Evolutionary conservation across 2,329 filamentous ascomycete genomes (phyloP).

Genomic region (Cladosporium velox): DNA sequence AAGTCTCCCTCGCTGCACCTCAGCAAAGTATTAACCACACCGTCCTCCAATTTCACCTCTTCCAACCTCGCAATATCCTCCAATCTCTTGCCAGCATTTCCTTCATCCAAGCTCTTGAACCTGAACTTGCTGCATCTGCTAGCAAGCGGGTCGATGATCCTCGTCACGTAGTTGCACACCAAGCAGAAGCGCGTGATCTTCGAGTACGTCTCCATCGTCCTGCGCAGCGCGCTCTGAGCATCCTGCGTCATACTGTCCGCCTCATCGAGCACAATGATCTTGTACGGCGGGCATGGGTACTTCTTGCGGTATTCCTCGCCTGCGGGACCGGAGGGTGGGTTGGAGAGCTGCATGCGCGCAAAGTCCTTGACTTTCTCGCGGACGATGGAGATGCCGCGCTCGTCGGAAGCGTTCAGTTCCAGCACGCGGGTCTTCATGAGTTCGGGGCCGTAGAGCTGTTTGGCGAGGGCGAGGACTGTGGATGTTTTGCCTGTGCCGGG

Average conservation of each 20-base stretch:
- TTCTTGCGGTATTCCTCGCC: slow-evolving; percentile 58
- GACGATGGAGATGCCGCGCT: slow-evolving; percentile 95
- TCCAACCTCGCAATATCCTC: slow-evolving; percentile 81
- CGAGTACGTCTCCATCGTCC: slow-evolving; percentile 98
- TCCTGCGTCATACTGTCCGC: slow-evolving; percentile 99
- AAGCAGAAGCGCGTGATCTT: slow-evolving; percentile 97
- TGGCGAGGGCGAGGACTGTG: slow-evolving; percentile 93
- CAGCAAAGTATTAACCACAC: slow-evolving; percentile 81
- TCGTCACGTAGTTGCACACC: slow-evolving; percentile 97
- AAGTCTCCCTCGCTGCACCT: slow-evolving; percentile 90
- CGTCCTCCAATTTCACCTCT: slow-evolving; percentile 72
- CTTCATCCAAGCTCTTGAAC: slow-evolving; percentile 92
- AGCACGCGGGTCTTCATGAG: slow-evolving; percentile 93
- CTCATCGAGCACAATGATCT: slow-evolving; percentile 98
- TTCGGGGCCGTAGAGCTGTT: slow-evolving; percentile 95
- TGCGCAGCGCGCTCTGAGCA: slow-evolving; percentile 84
- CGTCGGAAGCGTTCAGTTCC: slow-evolving; percentile 97
- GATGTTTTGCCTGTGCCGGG: slow-evolving; percentile 98
- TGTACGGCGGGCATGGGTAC: slow-evolving; percentile 96
- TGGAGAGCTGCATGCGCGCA: slow-evolving; percentile 88
- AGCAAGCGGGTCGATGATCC: slow-evolving; percentile 95
- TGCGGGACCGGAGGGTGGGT: slow-evolving; percentile 68
- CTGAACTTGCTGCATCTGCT: slow-evolving; percentile 94
- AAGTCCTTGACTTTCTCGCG: slow-evolving; percentile 99
- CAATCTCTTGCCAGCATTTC: slow-evolving; percentile 76